Conservation (phyloP, 2,329 filamentous ascomycete genomes). For the Hymenoscyphus fraxineus region DNA sequence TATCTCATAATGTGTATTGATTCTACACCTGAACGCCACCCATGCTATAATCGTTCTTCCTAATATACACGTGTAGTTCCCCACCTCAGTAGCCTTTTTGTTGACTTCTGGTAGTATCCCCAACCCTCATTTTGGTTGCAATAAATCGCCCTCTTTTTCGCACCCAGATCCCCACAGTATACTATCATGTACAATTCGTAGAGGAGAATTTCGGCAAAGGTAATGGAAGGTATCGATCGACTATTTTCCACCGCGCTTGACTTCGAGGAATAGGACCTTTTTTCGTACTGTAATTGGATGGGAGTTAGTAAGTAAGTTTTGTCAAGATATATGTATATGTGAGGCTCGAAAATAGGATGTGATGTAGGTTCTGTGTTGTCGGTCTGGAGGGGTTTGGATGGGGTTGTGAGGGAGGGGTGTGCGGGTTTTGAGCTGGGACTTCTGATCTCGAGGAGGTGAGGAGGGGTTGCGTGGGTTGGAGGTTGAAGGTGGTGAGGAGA, state of each 20-base stretch:
- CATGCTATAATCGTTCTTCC: neutral
- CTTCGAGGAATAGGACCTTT: constrained; percentile 92
- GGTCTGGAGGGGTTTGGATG: too few species aligned
- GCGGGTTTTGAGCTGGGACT: too few species aligned
- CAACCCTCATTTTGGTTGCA: neutral
- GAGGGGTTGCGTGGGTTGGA: too few species aligned
- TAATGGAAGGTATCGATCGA: neutral
- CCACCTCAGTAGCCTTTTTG: neutral
- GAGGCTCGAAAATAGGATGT: too few species aligned
- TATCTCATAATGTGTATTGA: constrained; percentile 1
- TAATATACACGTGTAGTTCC: neutral
- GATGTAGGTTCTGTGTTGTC: too few species aligned
- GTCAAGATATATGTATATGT: neutral
- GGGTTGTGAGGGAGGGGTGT: too few species aligned
- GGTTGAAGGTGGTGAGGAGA: too few species aligned
- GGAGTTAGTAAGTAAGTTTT: constrained; percentile 7
- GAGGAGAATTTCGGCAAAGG: neutral
- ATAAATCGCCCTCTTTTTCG: neutral
- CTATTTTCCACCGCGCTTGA: constrained; percentile 71
- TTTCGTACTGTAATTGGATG: constrained; percentile 65
- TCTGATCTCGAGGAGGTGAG: too few species aligned
- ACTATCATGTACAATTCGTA: neutral
- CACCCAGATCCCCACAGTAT: neutral
- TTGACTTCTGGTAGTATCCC: neutral
- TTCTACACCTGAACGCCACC: constrained; percentile 4